Base-by-base conservation (phyloP, 140 eudicot species). In the Ambrosia hybrid region DNA sequence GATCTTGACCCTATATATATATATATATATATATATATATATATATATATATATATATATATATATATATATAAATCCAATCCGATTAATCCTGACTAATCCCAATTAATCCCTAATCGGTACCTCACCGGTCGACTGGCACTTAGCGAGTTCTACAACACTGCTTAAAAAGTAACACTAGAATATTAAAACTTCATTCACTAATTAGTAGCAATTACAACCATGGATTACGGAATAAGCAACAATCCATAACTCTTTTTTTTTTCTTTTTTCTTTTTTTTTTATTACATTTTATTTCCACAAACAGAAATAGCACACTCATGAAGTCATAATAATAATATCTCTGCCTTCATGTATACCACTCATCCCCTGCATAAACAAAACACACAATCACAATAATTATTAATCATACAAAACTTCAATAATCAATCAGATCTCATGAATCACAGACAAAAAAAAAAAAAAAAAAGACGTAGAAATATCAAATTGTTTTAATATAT, bases 201-300 rank as follows among this genome's bases (percentile, higher is more conserved):
- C 34, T 58, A 39, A n/a, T 46, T 51, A 62, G 7, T 72, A 78
- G 74, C 78, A 64, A 65, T 64, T 78, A 78, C 78, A 78, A 41
- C 66, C 67, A 61, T 36, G 36, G 21, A 36, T 12, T 26, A 36
- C 12, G 0, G 48, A 62, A 12, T 37, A 5, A 57, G 9, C 41
- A 57, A 72, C 72, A 65, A 46, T 60, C 69, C 69, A 30, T 72
- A 45, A 53, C 36, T 57, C 53, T 11, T 7, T 3, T 46, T 61
- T 76, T 36, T 21, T 12, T 10, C 11, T 56, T 17, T 6, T 1
- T 21, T 57, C 15, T 4, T 17, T 36, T 4, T 17, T 36, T 48
- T 41, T 5, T 9, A 36, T 65, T 72, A 72, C 78, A 78, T 13
- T 16, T 78, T 78, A 73, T 78, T 78, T 57, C 65, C 57, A 30